Base-by-base conservation (phyloP, 257 asterid species). In the Ophiorrhiza pumila region DNA sequence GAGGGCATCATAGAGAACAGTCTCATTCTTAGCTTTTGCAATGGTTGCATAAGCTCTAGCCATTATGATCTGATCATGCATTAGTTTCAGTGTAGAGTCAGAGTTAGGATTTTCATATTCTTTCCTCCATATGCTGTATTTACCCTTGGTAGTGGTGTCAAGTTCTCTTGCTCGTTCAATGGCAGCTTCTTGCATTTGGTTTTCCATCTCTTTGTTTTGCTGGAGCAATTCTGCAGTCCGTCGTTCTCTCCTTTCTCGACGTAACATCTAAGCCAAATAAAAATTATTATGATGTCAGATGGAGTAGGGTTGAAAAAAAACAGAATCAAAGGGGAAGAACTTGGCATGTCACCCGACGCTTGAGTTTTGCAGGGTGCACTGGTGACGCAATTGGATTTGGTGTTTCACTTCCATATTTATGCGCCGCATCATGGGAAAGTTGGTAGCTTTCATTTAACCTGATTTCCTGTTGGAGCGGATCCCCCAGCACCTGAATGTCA, bases 61-160 rank as follows among this genome's bases (percentile, higher is more conserved):
- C 96, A 93, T 89, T 81, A 93, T 89, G 77, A 91, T 84, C 89
- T 91, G 98, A 81, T 93, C 98, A 57, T 89, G 84, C 91, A 93
- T 93, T 68, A 93, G 97, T 84, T 91, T 93, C 65, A 91, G 85
- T 3, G 84, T 89, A 83, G 97, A 85, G 81, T 88, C 97, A 63
- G 98, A 79, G 77, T 89, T 84, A 18, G 97, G 97, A 77, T 88
- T 88, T 53, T 87, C 96, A 41, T 93, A 91, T 72, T 89, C 97
- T 84, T 86, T 88, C 96, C 98, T 89, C 98, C 97, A 91, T 83
- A 91, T 88, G 78, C 86, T 82, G 75, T 87, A 91, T 89, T 87
- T 91, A 50, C 93, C 93, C 85, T 77, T 86, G 81, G 80, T 62
- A 61, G 96, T 88, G 74, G 90, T 88, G 80, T 91, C 96, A 62